These are phyloP conservation scores for Gentiana straminea DNA, from an alignment of 257 asterid species.

Conservation along the genomic window DNA sequence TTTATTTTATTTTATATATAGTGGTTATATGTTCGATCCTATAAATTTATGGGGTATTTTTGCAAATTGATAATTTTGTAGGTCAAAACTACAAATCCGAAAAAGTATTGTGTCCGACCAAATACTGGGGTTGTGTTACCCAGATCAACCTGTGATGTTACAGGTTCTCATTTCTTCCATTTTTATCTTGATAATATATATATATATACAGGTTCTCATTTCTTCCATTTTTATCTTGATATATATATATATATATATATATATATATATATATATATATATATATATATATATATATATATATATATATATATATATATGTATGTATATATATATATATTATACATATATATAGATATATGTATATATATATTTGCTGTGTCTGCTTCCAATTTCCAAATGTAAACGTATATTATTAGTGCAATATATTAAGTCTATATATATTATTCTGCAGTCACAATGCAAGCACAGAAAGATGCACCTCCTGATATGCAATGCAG, in stretches of 20 bases:
- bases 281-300: no score
- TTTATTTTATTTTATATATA: no score
- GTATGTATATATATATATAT: neutral
- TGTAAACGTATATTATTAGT: neutral
- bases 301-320: no score
- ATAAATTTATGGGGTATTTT: no score
- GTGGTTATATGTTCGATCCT: no score
- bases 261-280: no score
- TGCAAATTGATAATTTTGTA: constrained; percentile 2
- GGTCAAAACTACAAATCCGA: constrained; percentile 66
- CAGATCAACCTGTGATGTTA: constrained; percentile 44
- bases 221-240: no score
- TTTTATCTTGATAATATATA: no score
- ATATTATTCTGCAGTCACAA: constrained; percentile 30
- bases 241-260: neutral
- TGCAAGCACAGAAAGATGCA: constrained; percentile 73
- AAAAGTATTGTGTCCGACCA: constrained; percentile 72
- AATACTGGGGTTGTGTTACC: constrained; percentile 71
- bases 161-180: constrained; percentile 14
- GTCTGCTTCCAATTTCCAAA: no score
- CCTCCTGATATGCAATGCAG: constrained; percentile 80
- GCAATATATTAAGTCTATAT: constrained; percentile 3
- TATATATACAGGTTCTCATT: constrained; percentile 21
- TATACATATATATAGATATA: no score
- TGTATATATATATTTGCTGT: no score